These are phyloP conservation scores for Graphilbum sp. DNA, from an alignment of 2,329 filamentous ascomycete species.

Conservation along the genomic window DNA sequence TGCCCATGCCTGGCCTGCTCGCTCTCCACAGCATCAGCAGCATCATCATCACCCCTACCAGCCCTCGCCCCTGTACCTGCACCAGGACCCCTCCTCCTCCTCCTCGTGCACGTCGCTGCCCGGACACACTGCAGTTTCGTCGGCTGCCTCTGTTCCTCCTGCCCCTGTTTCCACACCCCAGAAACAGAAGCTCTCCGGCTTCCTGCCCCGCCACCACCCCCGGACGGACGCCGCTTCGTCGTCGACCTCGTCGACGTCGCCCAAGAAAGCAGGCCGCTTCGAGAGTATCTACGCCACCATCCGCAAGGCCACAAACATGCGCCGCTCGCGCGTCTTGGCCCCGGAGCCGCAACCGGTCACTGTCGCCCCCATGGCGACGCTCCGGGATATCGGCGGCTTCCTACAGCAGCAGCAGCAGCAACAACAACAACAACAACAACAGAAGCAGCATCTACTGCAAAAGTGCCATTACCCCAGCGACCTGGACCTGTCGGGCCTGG, in stretches of 20 bases:
- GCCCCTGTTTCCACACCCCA: too few relatives aligned
- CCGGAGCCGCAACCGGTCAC: constrained; percentile 6
- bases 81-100: too few relatives aligned
- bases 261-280: constrained; percentile 14
- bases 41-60: too few relatives aligned
- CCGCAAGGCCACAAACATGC: constrained; percentile 13
- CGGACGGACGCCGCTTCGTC: not conserved
- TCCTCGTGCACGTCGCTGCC: too few relatives aligned
- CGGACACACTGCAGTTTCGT: too few relatives aligned
- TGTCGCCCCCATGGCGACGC: constrained; percentile 8
- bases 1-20: constrained; percentile 5
- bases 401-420: not conserved
- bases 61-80: too few relatives aligned
- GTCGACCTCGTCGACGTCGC: constrained; percentile 1
- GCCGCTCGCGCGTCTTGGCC: constrained; percentile 6
- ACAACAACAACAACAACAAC: not conserved
- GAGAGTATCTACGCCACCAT: constrained; percentile 16
- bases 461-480: not conserved
- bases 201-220: not conserved
- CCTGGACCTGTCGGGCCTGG: not conserved
- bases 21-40: too few relatives aligned
- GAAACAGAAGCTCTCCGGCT: too few relatives aligned
- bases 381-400: constrained; percentile 2
- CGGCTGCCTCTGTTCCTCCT: too few relatives aligned
- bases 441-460: not conserved